Evolutionary conservation across 202 grass and related monocot species (phyloP), one percentile per base, ranked within the genome.

Genomic region (Schoenoplectus triqueter): DNA sequence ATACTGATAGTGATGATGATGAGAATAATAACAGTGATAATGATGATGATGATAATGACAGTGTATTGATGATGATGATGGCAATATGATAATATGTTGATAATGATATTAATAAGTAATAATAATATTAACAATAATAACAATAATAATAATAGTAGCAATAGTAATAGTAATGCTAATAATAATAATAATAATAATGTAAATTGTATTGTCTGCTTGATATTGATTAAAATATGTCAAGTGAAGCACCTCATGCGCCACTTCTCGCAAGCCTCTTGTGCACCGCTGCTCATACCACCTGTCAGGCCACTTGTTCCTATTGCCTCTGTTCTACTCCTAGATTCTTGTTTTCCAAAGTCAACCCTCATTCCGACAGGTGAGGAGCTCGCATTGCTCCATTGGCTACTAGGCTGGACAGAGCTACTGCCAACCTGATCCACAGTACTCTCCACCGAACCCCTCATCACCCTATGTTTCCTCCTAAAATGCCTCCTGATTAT

Each of bases 161-260:
- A 31, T 31, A 31, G 31, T 31, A 31, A 31, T 31, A 31, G 31
- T 31, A 31, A 31, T 31, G 31, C 31, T 31, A 31, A 31, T 31
- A 31, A 31, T 31, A 31, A 31, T 31, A 31, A 31, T 31, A 31
- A 31, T 31, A 47, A 20, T 49, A 65, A 44, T 55, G 72, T 65
- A 87, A 10, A 9, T 21, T 79, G 72, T 52, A 61, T 77, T 61
- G 22, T 17, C n/a, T 42, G 74, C 22, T 59, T 78, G 57, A 78
- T 65, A 85, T 11, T 84, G 51, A 84, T 41, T 85, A 44, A 73
- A 91, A 74, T 56, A n/a, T 78, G 47, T 87, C 42, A 9, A 17
- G 54, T 84, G 59, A 91, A 83, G 45, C 40, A 99, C 96, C 96
- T 99, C 39, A 87, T 85, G 75, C 96, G 96, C 96, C 93, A 99